These are phyloP conservation scores for Xerocomellus intermedius DNA, from an alignment of 768 basidiomycete species.

Conservation along the genomic window DNA sequence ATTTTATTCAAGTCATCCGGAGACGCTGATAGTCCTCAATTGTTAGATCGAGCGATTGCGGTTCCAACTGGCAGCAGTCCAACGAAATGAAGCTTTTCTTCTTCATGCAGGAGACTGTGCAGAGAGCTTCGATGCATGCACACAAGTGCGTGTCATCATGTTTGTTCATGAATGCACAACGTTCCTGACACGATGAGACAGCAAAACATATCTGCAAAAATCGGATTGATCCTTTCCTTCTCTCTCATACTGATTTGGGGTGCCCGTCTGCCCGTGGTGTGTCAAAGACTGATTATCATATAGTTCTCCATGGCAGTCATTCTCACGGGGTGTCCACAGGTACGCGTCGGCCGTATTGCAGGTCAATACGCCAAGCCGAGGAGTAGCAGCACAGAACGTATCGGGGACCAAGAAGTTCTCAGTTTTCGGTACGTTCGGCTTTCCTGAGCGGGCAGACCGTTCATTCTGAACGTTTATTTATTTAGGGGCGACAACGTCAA, in stretches of 20 bases:
- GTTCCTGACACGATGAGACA: slow-evolving; percentile 29
- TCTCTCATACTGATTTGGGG: slow-evolving; percentile 95
- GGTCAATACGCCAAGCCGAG: slow-evolving; percentile 97
- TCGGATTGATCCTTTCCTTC: slow-evolving; percentile 91
- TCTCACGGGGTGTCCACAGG: slow-evolving; percentile 37
- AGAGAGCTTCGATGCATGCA: slow-evolving; percentile 92
- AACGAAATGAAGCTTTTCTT: slow-evolving; percentile 86
- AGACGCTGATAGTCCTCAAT: slow-evolving; percentile 25
- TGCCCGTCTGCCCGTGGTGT: slow-evolving; percentile 86
- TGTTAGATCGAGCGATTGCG: slow-evolving; percentile 78
- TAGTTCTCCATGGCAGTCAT: background rate
- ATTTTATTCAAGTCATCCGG: slow-evolving; percentile 9
- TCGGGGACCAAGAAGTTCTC: slow-evolving; percentile 71
- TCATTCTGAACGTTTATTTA: background rate
- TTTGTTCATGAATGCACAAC: slow-evolving; percentile 8
- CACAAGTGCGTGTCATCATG: slow-evolving; percentile 53
- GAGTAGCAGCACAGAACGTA: slow-evolving; percentile 76
- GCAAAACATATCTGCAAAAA: slow-evolving; percentile 86
- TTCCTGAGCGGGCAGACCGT: background rate
- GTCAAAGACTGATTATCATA: slow-evolving; percentile 23
- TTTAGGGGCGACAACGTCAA: slow-evolving; percentile 95
- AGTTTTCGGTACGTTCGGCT: slow-evolving; percentile 73
- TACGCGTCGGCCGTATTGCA: slow-evolving; percentile 87
- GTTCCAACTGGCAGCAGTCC: slow-evolving; percentile 74
- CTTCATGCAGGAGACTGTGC: slow-evolving; percentile 98